Percentiles rank a stretch among this genome's conserved stretches.
phyloP scores from a whole-genome alignment of 345 rosid genomes.

The Gynandropsis gynandra region DNA sequence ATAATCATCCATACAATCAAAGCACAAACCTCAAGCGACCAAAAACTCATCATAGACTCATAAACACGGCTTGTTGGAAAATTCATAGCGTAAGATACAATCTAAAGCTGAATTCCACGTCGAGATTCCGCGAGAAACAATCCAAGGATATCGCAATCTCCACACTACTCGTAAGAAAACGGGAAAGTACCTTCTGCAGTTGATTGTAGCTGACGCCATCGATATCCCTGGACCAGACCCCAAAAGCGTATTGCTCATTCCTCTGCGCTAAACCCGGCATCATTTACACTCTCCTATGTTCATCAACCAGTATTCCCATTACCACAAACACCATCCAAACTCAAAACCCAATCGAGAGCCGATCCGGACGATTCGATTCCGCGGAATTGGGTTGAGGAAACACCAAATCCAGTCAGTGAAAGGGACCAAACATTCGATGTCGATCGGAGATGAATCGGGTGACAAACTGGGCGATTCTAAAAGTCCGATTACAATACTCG shows the following conservation, averaged over 20 bases:
- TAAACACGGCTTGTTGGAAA: constrained; percentile 7
- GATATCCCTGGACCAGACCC: constrained; percentile 67
- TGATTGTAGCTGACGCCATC: constrained; percentile 69
- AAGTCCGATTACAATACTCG: constrained; percentile 1
- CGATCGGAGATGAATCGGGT: constrained; percentile 21
- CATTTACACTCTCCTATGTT: constrained; percentile 28
- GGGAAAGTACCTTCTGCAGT: constrained; percentile 60
- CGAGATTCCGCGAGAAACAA: constrained; percentile 5
- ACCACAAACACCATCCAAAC: background rate
- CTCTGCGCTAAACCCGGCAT: constrained; percentile 83
- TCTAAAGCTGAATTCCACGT: constrained; percentile 20
- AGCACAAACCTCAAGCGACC: constrained; percentile 1
- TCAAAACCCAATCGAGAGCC: constrained; percentile 16
- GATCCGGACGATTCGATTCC: constrained; percentile 5
- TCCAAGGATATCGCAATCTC: constrained; percentile 1
- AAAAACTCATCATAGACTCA: constrained; percentile 7
- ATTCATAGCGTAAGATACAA: constrained; percentile 34
- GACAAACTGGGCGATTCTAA: background rate
- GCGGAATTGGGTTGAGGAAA: constrained; percentile 6
- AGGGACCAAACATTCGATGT: constrained; percentile 6
- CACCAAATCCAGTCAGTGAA: constrained; percentile 9
- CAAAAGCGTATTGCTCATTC: constrained; percentile 54
- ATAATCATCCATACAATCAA: constrained; percentile 15
- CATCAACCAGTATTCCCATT: constrained; percentile 26
- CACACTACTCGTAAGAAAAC: background rate